Evolutionary conservation across 306 rosid genomes (phyloP), one percentile per base, ranked within the genome.

Genomic region (Geum urbanum): DNA sequence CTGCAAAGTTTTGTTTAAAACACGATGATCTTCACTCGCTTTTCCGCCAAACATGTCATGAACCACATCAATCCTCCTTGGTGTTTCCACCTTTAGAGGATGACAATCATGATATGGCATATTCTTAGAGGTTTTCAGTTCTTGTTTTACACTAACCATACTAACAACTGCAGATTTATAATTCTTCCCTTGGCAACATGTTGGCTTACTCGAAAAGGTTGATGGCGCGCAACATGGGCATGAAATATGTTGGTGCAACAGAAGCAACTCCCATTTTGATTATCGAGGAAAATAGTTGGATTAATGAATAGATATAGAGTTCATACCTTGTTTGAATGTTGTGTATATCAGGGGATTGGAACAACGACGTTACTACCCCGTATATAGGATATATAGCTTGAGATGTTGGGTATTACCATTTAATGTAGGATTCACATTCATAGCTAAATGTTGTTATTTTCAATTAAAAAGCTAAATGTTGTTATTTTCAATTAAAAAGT

Each of bases 1-100:
- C 65, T 20, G 37, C 44, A 19, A 68, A 80, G 45, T 62, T 58
- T 19, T 70, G 65, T 65, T 22, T 67, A 19, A 72, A 72, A 76
- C 47, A 59, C 57, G 54, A 18, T 76, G 72, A 10, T 41, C 73
- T 9, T 67, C 40, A 3, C 60, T 5, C 24, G 69, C 47, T 11
- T 43, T 55, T 65, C 73, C 74, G 12, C 15, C 20, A 4, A 37
- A 64, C 2, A n/a, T 18, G 5, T 62, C 62, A 63, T 66, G 27
- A 66, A 47, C 45, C 14, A 6, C 57, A 4, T 14, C 9, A 1
- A 5, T 24, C 7, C 5, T 14, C 18, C 12, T 66, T 20, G 22
- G 15, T 11, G 9, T 4, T 24, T 47, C 24, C 56, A 15, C 0
- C 20, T 47, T 66, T 20, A 32, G 14, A 22, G 45, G 69, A 20